These are phyloP conservation scores for Narthecium ossifragum DNA, from an alignment of 106 monocot species.

Conservation along the genomic window DNA sequence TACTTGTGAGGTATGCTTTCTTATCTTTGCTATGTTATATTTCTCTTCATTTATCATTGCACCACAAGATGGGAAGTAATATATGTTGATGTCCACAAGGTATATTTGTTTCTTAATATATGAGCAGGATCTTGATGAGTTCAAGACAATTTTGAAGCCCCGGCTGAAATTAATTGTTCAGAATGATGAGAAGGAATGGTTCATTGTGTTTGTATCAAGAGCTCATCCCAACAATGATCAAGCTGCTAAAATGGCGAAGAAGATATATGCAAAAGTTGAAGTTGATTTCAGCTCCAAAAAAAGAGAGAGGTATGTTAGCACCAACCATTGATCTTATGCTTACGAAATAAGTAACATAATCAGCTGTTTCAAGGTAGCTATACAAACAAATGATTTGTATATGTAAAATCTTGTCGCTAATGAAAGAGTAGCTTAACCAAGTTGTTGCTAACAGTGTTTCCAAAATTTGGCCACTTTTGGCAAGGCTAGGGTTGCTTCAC, in stretches of 20 bases:
- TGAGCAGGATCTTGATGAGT: slow-evolving; percentile 90
- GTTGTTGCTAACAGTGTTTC: too few species aligned
- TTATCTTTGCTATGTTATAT: not conserved
- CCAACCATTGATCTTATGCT: too few species aligned
- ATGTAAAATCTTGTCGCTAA: too few species aligned
- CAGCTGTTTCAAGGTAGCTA: too few species aligned
- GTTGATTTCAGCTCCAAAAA: slow-evolving; percentile 93
- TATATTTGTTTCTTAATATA: not conserved
- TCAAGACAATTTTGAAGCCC: slow-evolving; percentile 95
- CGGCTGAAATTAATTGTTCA: slow-evolving; percentile 89
- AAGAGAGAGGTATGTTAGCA: slow-evolving; percentile 96
- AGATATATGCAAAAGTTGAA: slow-evolving; percentile 80
- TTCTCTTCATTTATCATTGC: not conserved
- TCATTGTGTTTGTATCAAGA: slow-evolving; percentile 96
- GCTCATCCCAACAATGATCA: slow-evolving; percentile 80
- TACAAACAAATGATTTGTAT: too few species aligned
- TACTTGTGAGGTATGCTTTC: slow-evolving; percentile 75
- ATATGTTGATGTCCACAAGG: too few species aligned
- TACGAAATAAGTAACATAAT: too few species aligned
- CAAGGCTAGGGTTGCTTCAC: too few species aligned
- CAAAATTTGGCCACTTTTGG: too few species aligned
- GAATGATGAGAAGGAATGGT: slow-evolving; percentile 98
- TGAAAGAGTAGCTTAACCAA: too few species aligned
- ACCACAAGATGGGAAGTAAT: too few species aligned
- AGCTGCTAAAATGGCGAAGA: slow-evolving; percentile 87